Evolutionary conservation across 805 yeast species (phyloP), one percentile per base, ranked within the genome.

Genomic region (Jamesozyma piceae): DNA sequence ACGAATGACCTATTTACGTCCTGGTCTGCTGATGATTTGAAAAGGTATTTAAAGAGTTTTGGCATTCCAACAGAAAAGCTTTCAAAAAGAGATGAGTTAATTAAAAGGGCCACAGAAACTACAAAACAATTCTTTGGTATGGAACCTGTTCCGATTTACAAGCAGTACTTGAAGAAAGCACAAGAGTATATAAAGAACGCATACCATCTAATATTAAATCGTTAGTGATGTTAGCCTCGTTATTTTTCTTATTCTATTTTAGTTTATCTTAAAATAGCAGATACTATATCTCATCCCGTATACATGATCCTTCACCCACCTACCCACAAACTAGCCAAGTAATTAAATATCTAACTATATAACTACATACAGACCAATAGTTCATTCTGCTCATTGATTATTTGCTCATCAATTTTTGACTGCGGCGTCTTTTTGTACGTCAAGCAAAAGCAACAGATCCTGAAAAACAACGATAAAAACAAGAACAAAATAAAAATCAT

Each of bases 1-100:
- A 52, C 61, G 51, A 48, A 50, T 5, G 44, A 50, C 2, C 49
- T 65, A 15, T 62, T 71, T 42, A 58, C 65, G 22, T 53, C 64
- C 9, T 72, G 74, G 72, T 61, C 73, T 2, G 60, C 59, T 15
- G 64, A 64, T 20, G 78, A 74, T 43, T 54, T 74, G 43, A 59
- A 49, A 36, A 47, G 62, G 14, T 73, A 72, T 48, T 52, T 73
- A 43, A 54, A 58, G 15, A 59, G 67, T 3, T 72, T 66, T 53
- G 77, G 77, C n/a, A 52, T 62, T 33, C 17, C 39, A 1, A 38
- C 44, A 3, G 37, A 37, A 19, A 47, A 55, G 1, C 21, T 35
- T 11, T 49, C 54, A n/a, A 55, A 20, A 11, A 35, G 57, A 32
- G 63, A 64, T 9, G 68, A 71, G 20, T 55, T 73, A 46, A 43